Evolutionary conservation across 805 yeast genomes (phyloP), one percentile per base, ranked within the genome.

Genomic region (Saccharomycopsis malanga): DNA sequence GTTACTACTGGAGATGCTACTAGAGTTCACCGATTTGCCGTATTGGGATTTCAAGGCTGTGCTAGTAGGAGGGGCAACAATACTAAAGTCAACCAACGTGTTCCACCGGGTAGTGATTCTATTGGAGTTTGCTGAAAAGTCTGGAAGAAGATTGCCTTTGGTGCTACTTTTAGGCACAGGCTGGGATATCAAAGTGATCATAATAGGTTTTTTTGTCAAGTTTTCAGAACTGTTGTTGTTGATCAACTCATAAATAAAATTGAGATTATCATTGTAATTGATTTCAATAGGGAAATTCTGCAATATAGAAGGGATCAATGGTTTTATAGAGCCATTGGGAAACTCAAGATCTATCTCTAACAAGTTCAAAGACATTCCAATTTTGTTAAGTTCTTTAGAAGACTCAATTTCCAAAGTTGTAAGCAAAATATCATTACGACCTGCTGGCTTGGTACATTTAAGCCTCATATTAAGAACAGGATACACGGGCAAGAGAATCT

Each of bases 371-470:
- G 39, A 23, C 32, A 43, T 46, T 30, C 46, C 46, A 4, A 51
- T 44, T 21, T 47, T 52, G 27, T 52, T 49, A 17, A 68, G 51
- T 42, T 63, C 69, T 4, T 67, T 71, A 0, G 74, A 64, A 0
- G 68, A 57, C 51, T 70, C 74, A 9, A 70, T 59, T 43, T 63
- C 66, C 36, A 71, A 56, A 0, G 72, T 65, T 2, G 72, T 61
- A 20, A 70, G 56, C 12, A 71, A 56, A 17, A 68, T 56, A 53
- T 69, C 66, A 54, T 68, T 66, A 49, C 72, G 60, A 3, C 74
- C 73, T 5, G 73, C 74, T 4, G 74, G 70, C 53, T 68, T 69
- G 3, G 73, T 70, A 22, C 72, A 67, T 42, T 68, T 65, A 17
- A 71, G 55, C 49, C 60, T 61, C 37, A 71, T 61, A 7, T 66